A percentile compares a stretch with the other conserved stretches of the same genome.
phyloP scores from a whole-genome alignment of 129 eudicot genomes.

The Daucus carota region DNA sequence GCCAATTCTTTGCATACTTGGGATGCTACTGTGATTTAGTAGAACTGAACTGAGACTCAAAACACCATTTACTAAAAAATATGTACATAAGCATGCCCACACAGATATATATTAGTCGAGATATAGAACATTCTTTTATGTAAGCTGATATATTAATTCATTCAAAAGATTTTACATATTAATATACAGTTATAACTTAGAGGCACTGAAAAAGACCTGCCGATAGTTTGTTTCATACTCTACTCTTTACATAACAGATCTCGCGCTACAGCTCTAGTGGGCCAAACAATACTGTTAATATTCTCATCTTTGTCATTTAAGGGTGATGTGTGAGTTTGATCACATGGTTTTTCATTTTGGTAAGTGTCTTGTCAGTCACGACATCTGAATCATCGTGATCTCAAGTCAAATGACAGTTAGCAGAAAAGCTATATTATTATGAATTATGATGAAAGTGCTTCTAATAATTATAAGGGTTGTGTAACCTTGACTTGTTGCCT shows the following conservation, averaged over 20 bases:
- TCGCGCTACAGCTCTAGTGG: slow-evolving; percentile 68
- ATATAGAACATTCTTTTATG: not conserved
- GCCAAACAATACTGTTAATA: slow-evolving; percentile 9
- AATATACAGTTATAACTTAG: too few species aligned
- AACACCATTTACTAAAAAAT: not conserved
- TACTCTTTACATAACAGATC: slow-evolving; percentile 32
- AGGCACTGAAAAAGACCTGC: not conserved
- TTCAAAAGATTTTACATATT: too few species aligned
- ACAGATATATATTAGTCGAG: not conserved
- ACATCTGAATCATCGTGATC: slow-evolving; percentile 8
- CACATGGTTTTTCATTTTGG: slow-evolving; percentile 15
- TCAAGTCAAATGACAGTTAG: slow-evolving; percentile 15
- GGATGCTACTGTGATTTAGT: not conserved
- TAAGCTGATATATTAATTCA: not conserved
- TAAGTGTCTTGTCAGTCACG: slow-evolving; percentile 4
- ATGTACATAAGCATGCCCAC: not conserved
- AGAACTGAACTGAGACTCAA: not conserved
- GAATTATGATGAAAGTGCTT: slow-evolving; percentile 17
- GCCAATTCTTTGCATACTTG: not conserved
- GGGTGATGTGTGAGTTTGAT: slow-evolving; percentile 20
- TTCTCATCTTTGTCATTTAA: slow-evolving; percentile 14
- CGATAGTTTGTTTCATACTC: slow-evolving; percentile 9
- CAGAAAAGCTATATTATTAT: slow-evolving; percentile 17
- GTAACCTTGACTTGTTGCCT: not conserved
- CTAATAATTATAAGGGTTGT: slow-evolving; percentile 1